These are phyloP conservation scores for Neoascochyta sp. DNA, from an alignment of 2,329 filamentous ascomycete species.

Conservation along the genomic window DNA sequence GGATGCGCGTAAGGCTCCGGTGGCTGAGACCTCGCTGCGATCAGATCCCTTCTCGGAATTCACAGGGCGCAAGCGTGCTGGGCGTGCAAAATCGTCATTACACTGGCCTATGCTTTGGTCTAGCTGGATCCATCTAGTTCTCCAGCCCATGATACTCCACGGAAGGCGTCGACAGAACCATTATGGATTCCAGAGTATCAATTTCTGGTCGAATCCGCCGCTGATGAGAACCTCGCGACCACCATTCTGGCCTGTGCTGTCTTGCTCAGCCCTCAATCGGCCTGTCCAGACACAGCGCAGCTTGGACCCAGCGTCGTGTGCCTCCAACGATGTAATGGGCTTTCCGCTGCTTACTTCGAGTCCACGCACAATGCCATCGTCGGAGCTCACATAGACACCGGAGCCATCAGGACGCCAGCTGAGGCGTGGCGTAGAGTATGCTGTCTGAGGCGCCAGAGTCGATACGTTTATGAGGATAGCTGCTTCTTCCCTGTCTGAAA, in stretches of 20 bases:
- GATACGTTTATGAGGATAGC: slow-evolving; percentile 59
- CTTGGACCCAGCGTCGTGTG: slow-evolving; percentile 56
- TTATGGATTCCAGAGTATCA: slow-evolving; percentile 52
- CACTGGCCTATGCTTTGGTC: no score
- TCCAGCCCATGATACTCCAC: no score
- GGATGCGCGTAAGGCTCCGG: no score
- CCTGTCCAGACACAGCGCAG: slow-evolving; percentile 58
- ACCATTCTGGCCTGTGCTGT: no score
- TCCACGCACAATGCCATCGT: slow-evolving; percentile 60
- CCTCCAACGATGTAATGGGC: slow-evolving; percentile 49
- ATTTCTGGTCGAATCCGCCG: slow-evolving; percentile 61
- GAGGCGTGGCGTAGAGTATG: slow-evolving; percentile 60
- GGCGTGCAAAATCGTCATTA: no score
- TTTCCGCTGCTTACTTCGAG: slow-evolving; percentile 59
- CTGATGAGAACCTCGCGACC: slow-evolving; percentile 56
- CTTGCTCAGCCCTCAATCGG: slow-evolving; percentile 31
- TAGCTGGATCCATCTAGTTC: no score
- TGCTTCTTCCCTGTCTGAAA: slow-evolving; percentile 56
- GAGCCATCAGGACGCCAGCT: slow-evolving; percentile 60
- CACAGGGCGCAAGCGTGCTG: no score
- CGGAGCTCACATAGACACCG: slow-evolving; percentile 62
- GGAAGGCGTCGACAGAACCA: no score
- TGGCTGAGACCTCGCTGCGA: no score
- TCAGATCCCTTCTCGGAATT: no score
- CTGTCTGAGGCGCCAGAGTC: slow-evolving; percentile 61